Evolutionary conservation across 1,284 basidiomycete species (phyloP), one percentile per base, ranked within the genome.

Genomic region (Moesziomyces sp.): DNA sequence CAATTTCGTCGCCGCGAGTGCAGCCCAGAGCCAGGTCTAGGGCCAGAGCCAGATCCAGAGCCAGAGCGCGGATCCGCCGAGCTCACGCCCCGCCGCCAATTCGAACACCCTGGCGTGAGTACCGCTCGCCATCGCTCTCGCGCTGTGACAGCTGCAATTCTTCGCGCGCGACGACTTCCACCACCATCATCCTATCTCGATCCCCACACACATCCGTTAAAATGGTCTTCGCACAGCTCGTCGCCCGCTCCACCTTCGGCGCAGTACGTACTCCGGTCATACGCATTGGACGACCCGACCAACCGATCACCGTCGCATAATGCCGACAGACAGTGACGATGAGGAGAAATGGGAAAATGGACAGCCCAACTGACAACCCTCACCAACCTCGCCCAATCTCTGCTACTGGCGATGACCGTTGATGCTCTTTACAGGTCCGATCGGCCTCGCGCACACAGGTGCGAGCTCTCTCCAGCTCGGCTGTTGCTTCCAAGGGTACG

Each of bases 381-480:
- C 33, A 23, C 38, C 44, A n/a, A 16, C 24, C 35, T 24, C 24
- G 30, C 46, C 38, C 30, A 16, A 19, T 13, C 21, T 18, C 11
- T 28, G 8, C 30, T 24, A 11, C 21, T 50, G 18, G n/a, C 38
- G 26, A 44, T 50, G 35, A 48, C 3, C 30, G 1, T 33, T 52
- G 23, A 18, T 57, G 19, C 5, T 35, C 45, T 18, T 2, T 51
- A 66, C 70, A 76, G 71, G 65, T 65, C 58, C 74, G 77, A 52
- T 70, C 71, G 46, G 60, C 68, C 45, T 67, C 70, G 59, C 61
- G 64, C 45, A 54, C 61, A 10, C 74, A 76, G 70, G 64, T 64
- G 21, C 81, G 81, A 52, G 76, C 76, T 48, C 53, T 83, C 51
- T 81, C 81, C 43, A 78, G 77, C 65, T 79, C 81, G 47, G 76